Conservation (phyloP, 192 early-diverging fungal species). For the Dimargaris cristalligena region DNA sequence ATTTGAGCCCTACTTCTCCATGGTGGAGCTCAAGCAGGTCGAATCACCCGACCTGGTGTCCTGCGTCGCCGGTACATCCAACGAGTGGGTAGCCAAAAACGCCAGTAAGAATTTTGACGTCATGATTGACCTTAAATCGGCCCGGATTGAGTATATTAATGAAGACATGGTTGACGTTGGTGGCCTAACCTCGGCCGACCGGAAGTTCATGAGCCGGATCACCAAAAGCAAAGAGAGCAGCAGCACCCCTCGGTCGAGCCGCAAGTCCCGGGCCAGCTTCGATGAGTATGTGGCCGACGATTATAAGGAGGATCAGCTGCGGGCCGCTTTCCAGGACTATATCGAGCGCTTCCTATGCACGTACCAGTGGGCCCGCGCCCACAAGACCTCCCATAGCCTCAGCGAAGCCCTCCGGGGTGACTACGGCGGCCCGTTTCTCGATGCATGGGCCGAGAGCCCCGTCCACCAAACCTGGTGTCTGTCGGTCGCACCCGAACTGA, state of each 20-base stretch:
- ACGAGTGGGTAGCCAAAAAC: constrained; percentile 11
- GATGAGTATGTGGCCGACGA: constrained; percentile 2
- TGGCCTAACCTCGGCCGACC: constrained; percentile 8
- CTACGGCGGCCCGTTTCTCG: constrained; percentile 1
- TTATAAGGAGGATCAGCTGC: constrained; percentile 5
- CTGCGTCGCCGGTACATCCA: constrained; percentile 9
- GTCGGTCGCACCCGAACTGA: neutral
- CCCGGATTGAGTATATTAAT: constrained; percentile 1
- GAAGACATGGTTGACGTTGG: neutral
- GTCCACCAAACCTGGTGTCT: neutral
- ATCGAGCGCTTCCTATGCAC: constrained; percentile 8
- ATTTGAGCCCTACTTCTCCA: constrained; percentile 7
- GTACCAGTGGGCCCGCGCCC: constrained; percentile 8
- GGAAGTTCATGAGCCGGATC: constrained; percentile 1
- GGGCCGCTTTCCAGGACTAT: constrained; percentile 8
- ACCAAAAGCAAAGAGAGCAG: neutral
- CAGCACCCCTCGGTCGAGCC: too few relatives aligned
- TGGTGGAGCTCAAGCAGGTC: neutral
- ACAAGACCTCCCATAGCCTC: neutral
- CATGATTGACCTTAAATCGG: neutral
- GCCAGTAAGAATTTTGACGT: constrained; percentile 9
- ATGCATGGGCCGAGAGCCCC: neutral
- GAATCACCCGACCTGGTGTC: neutral
- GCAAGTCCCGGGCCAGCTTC: neutral
- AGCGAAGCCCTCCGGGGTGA: constrained; percentile 3